phyloP scores from a whole-genome alignment of 2,329 filamentous ascomycete genomes.

The Zarea fungicola region DNA sequence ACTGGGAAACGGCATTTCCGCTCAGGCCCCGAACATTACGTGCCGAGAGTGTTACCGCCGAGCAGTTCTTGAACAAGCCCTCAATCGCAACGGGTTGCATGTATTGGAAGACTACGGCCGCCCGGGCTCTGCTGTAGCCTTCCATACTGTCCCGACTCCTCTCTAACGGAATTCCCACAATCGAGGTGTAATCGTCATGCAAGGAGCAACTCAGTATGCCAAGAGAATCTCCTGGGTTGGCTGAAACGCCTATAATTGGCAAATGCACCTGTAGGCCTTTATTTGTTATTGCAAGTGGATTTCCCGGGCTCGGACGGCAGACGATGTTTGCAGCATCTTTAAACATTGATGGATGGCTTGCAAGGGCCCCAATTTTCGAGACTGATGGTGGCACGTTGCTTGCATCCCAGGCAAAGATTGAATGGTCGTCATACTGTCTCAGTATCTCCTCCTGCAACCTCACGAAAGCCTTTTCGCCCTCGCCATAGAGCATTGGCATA shows the following conservation, averaged over 20 bases:
- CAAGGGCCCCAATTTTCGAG: not conserved
- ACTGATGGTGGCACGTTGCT: not conserved
- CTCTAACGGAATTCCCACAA: not conserved
- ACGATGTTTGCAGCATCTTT: not conserved
- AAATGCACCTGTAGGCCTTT: not conserved
- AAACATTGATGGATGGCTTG: not conserved
- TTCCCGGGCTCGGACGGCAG: not conserved
- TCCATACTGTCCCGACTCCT: not conserved
- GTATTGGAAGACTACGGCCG: not conserved
- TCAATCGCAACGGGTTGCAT: not conserved
- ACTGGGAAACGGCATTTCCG: not conserved
- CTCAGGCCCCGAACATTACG: not conserved
- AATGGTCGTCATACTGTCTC: constrained; percentile 7
- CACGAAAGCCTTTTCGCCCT: constrained; percentile 16
- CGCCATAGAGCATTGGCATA: constrained; percentile 26
- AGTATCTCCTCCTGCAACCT: constrained; percentile 17
- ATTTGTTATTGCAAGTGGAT: not conserved
- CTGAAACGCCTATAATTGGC: not conserved
- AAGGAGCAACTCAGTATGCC: not conserved
- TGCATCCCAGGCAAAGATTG: constrained; percentile 13
- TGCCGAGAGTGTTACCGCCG: not conserved
- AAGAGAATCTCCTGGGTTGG: not conserved
- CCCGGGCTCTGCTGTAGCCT: not conserved
- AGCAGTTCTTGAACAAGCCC: not conserved
- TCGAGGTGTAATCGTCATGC: not conserved